These are phyloP conservation scores for Nigrospora oryzae DNA, from an alignment of 2,329 filamentous ascomycete species.

Conservation along the genomic window DNA sequence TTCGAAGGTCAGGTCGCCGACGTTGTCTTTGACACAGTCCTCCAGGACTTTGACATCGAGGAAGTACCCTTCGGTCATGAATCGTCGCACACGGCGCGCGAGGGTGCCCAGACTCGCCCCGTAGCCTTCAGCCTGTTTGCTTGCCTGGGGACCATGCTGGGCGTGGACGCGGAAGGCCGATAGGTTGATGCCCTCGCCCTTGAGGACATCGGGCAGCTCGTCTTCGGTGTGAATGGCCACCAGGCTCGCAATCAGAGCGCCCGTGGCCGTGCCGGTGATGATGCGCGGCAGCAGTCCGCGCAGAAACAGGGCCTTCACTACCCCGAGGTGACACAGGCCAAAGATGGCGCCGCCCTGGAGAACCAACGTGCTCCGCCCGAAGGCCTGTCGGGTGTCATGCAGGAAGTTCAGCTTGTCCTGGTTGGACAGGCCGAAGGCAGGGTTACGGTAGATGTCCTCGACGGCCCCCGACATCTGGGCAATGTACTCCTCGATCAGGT, in stretches of 20 bases:
- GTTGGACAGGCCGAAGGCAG: slow-evolving; percentile 39
- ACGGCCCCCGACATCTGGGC: slow-evolving; percentile 75
- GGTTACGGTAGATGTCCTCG: slow-evolving; percentile 55
- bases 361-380: slow-evolving; percentile 78
- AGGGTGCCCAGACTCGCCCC: slow-evolving; percentile 57
- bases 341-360: slow-evolving; percentile 89
- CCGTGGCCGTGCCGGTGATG: slow-evolving; percentile 84
- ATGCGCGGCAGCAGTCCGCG: slow-evolving; percentile 78
- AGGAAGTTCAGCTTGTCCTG: slow-evolving; percentile 80
- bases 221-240: slow-evolving; percentile 83
- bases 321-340: slow-evolving; percentile 80
- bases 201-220: slow-evolving; percentile 69
- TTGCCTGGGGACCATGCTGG: slow-evolving; percentile 20
- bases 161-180: slow-evolving; percentile 58
- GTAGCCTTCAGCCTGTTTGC: slow-evolving; percentile 28
- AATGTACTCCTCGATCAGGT: slow-evolving; percentile 85
- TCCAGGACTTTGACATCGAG: slow-evolving; percentile 76
- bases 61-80: slow-evolving; percentile 71
- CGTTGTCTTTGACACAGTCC: slow-evolving; percentile 74
- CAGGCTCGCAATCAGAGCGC: slow-evolving; percentile 80
- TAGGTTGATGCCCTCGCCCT: slow-evolving; percentile 73
- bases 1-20: slow-evolving; percentile 86
- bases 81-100: slow-evolving; percentile 57
- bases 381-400: slow-evolving; percentile 79
- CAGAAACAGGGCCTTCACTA: slow-evolving; percentile 79